phyloP scores from a whole-genome alignment of 2,329 filamentous ascomycete genomes.

The Huntiella decipiens region DNA sequence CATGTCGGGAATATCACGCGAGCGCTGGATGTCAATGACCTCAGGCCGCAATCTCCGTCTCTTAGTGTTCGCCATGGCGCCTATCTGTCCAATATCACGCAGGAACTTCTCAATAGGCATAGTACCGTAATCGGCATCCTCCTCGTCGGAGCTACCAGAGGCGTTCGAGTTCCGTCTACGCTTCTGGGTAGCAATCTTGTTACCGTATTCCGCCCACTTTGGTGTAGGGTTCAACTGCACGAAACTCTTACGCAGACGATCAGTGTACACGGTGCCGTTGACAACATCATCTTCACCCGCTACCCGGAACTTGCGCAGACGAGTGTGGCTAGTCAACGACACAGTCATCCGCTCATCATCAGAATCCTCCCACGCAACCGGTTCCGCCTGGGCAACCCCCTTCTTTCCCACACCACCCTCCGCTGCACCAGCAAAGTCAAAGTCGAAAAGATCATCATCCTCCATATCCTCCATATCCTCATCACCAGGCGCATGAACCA shows the following conservation, averaged over 20 bases:
- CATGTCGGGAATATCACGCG: conserved; percentile 63
- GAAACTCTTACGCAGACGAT: conserved; percentile 62
- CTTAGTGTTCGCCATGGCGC: conserved; percentile 32
- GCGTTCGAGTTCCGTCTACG: conserved; percentile 31
- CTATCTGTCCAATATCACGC: conserved; percentile 52
- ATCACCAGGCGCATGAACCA: conserved; percentile 24
- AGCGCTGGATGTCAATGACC: conserved; percentile 73
- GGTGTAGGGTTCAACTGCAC: conserved; percentile 39
- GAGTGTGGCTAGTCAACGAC: conserved; percentile 56
- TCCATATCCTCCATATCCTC: conserved; percentile 38
- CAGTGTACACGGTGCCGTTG: conserved; percentile 68
- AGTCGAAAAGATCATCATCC: conserved; percentile 70
- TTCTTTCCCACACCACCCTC: neutral
- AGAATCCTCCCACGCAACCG: conserved; percentile 70
- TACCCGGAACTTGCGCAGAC: conserved; percentile 64
- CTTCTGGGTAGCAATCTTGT: conserved; percentile 31
- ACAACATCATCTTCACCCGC: conserved; percentile 73
- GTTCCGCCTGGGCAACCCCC: conserved; percentile 17
- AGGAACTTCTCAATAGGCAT: conserved; percentile 66
- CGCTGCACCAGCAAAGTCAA: conserved; percentile 30
- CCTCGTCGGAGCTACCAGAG: conserved; percentile 21
- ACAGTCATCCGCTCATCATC: conserved; percentile 79
- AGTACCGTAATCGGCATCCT: conserved; percentile 39
- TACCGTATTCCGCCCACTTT: conserved; percentile 36
- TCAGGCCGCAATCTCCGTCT: conserved; percentile 65